Conservation (phyloP, 768 basidiomycete species). For the Paxillus involutus region DNA sequence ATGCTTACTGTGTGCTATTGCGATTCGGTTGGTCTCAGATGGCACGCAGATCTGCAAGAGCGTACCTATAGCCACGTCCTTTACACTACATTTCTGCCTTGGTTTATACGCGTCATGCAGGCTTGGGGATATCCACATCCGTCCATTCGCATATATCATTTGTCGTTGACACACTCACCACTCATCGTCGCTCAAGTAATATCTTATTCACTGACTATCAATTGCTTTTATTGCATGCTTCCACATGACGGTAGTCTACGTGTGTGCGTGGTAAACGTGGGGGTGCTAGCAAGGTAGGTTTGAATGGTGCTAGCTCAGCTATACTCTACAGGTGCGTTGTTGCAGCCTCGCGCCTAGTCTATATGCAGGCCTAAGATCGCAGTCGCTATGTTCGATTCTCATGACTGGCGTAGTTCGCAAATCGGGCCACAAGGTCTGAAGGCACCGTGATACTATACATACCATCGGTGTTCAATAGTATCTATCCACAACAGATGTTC, state of each 20-base stretch:
- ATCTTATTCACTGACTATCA: constrained; percentile 30
- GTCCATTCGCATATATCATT: constrained; percentile 13
- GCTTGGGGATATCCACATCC: background rate
- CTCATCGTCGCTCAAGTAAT: constrained; percentile 25
- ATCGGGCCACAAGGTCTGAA: too few species aligned
- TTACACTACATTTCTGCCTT: background rate
- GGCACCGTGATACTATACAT: too few species aligned
- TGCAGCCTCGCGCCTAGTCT: too few species aligned
- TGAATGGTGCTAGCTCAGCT: too few species aligned
- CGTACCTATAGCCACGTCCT: constrained; percentile 38
- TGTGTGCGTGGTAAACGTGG: too few species aligned
- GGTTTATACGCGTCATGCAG: background rate
- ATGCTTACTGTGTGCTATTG: background rate
- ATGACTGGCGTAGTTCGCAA: too few species aligned
- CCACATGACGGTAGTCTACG: background rate
- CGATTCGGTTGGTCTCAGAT: constrained; percentile 35
- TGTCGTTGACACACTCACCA: constrained; percentile 28
- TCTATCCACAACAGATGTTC: too few species aligned
- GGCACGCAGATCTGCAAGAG: constrained; percentile 50
- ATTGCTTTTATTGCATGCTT: background rate
- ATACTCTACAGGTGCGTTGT: too few species aligned
- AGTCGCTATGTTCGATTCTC: too few species aligned
- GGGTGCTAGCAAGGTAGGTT: too few species aligned
- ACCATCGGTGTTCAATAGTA: too few species aligned
- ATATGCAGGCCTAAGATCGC: too few species aligned